Evolutionary conservation across 805 yeast species (phyloP), one percentile per base, ranked within the genome.

Genomic region (Cyberlindnera suaveolens): DNA sequence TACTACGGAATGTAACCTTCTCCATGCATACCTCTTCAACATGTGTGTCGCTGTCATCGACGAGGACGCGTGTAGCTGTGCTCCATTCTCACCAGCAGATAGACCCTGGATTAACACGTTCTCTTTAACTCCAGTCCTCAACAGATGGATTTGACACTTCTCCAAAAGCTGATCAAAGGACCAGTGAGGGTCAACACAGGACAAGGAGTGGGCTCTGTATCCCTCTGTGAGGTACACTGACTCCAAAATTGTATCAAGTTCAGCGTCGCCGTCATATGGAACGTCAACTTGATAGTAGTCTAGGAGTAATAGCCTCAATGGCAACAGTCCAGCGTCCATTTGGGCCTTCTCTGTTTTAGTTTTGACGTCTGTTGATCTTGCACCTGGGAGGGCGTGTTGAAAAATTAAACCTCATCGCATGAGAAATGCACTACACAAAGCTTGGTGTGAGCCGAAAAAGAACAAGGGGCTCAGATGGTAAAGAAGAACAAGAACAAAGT

Each of bases 11-110:
- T 46, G 46, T 3, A 57, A 36, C 3, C 54, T 47, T 27, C 66
- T 66, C 78, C 85, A 80, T 3, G 56, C 47, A 3, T 62, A 50
- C 4, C 65, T 54, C 45, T 77, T 78, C 16, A 82, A 47, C 2
- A 57, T 30, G 19, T 30, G 19, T 5, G 29, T 4, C 9, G 29
- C 15, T 13, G 16, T 17, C 14, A 31, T 8, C 13, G 35, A 30
- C 20, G 34, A 13, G 11, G 34, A 18, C 10, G 29, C 8, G 16
- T 30, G 30, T 10, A 38, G 30, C 15, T 26, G 15, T 5, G 29
- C 8, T 9, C 19, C 30, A 9, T 19, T 29, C 11, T 30, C 31
- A 11, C 40, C 40, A 18, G 15, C 18, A 7, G 17, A 14, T 7
- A 31, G 20, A 11, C 40, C 85, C 36, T 54, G 51, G 0, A 64